Conservation (phyloP, 2,329 filamentous ascomycete species). For the Colletotrichum acutatum region DNA sequence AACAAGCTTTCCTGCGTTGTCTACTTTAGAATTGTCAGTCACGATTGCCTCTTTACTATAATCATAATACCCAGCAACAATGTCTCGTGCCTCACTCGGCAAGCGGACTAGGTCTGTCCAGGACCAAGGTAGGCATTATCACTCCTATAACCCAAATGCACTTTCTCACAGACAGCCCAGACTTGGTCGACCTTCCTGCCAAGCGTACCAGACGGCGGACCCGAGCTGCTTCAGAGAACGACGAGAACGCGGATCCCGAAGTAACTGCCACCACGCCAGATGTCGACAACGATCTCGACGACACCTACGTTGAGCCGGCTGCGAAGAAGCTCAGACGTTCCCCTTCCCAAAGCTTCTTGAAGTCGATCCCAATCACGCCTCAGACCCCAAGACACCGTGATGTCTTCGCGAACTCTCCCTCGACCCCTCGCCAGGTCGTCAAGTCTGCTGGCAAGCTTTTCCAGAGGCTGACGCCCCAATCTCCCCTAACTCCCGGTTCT, state of each 20-base stretch:
- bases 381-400: slow-evolving; percentile 83
- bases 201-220: slow-evolving; percentile 60
- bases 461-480: slow-evolving; percentile 82
- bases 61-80: slow-evolving; percentile 12
- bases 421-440: slow-evolving; percentile 87
- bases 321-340: slow-evolving; percentile 41
- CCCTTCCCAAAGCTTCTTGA: slow-evolving; percentile 45
- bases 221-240: slow-evolving; percentile 61
- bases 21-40: slow-evolving; percentile 1
- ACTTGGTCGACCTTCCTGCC: slow-evolving; percentile 45
- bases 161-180: slow-evolving; percentile 14
- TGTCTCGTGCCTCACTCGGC: slow-evolving; percentile 39
- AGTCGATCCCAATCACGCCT: slow-evolving; percentile 70
- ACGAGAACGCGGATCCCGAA: slow-evolving; percentile 72
- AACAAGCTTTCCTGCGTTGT: neutral
- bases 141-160: neutral
- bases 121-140: slow-evolving; percentile 36
- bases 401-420: slow-evolving; percentile 76
- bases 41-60: slow-evolving; percentile 13
- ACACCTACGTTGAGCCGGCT: slow-evolving; percentile 44
- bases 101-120: slow-evolving; percentile 39
- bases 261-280: slow-evolving; percentile 52
- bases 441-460: slow-evolving; percentile 79
- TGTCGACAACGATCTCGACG: slow-evolving; percentile 55
- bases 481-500: slow-evolving; percentile 75